Evolutionary conservation across 108 stramenopile species (phyloP).

Genomic region (Cyclostephanos tholiformis): DNA sequence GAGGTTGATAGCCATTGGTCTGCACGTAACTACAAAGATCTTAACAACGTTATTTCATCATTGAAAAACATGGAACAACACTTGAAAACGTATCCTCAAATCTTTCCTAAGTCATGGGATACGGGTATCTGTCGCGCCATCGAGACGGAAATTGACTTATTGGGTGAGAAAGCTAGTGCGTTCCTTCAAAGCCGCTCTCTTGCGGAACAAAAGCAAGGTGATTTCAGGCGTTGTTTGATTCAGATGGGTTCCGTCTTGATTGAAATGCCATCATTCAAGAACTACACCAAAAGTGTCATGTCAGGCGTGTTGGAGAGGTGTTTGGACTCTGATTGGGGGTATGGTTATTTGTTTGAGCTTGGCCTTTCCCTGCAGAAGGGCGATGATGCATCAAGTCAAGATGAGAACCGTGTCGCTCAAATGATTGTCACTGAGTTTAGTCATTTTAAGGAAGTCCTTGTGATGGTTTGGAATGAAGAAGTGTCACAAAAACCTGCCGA

Average conservation of each 20-base stretch:
- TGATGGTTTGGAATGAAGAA: conserved; percentile 71
- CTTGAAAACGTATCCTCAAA: conserved; percentile 50
- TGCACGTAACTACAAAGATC: conserved; percentile 56
- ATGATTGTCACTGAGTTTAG: conserved; percentile 57
- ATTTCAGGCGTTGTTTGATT: conserved; percentile 59
- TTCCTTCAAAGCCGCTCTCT: conserved; percentile 35
- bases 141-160: conserved; percentile 47
- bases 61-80: conserved; percentile 55
- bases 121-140: conserved; percentile 46
- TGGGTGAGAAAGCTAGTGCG: conserved; percentile 44
- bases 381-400: conserved; percentile 42
- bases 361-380: conserved; percentile 57
- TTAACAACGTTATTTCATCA: conserved; percentile 53
- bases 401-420: conserved; percentile 59
- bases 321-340: conserved; percentile 59
- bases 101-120: conserved; percentile 62
- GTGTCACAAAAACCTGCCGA: conserved; percentile 62
- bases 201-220: conserved; percentile 47
- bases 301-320: conserved; percentile 54
- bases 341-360: conserved; percentile 64
- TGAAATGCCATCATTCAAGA: conserved; percentile 56
- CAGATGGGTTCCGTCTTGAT: conserved; percentile 61
- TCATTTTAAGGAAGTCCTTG: conserved; percentile 67
- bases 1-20: conserved; percentile 56
- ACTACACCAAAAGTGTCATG: conserved; percentile 53